Percentiles rank a stretch among this genome's conserved stretches.
Evolutionary conservation across 345 rosid genomes (phyloP).

Genomic region (Clarkia xantiana): DNA sequence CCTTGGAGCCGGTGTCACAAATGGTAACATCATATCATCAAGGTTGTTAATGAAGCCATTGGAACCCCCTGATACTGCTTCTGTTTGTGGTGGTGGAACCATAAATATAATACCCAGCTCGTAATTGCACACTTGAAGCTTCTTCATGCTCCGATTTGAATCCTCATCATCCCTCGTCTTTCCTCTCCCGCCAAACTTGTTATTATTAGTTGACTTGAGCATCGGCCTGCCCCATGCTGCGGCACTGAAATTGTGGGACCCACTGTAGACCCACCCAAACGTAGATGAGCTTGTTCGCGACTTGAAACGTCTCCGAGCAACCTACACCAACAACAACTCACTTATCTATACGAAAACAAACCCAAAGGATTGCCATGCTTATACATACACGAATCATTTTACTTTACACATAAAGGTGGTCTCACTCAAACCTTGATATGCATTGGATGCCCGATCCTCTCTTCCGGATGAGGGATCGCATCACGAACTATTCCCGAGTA

Average conservation of each 20-base stretch:
- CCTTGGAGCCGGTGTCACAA: conserved; percentile 65
- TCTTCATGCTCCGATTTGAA: conserved; percentile 13
- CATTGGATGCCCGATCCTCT: conserved; percentile 65
- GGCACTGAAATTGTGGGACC: conserved; percentile 86
- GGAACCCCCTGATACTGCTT: conserved; percentile 13
- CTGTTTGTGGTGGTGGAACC: conserved; percentile 35
- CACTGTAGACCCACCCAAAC: conserved; percentile 81
- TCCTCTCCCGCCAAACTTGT: conserved; percentile 18
- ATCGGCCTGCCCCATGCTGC: conserved; percentile 88
- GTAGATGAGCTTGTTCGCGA: conserved; percentile 34
- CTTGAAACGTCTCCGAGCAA: conserved; percentile 37
- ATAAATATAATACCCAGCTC: conserved; percentile 73
- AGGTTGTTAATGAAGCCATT: conserved; percentile 15
- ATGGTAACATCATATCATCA: conserved; percentile 61
- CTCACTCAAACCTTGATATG: conserved; percentile 47
- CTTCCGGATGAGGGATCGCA: conserved; percentile 66
- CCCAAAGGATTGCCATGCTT: not conserved
- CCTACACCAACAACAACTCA: not conserved
- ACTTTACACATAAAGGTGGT: not conserved
- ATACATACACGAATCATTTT: not conserved
- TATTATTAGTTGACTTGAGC: conserved; percentile 2
- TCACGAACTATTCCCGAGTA: conserved; percentile 41
- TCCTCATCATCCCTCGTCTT: conserved; percentile 16
- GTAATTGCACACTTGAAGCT: conserved; percentile 70
- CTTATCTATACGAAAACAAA: not conserved